A percentile compares a stretch with the other conserved stretches of the same genome.
These are phyloP conservation scores for Nakazawaea peltata DNA, from an alignment of 805 yeast genomes.

Conservation along the genomic window DNA sequence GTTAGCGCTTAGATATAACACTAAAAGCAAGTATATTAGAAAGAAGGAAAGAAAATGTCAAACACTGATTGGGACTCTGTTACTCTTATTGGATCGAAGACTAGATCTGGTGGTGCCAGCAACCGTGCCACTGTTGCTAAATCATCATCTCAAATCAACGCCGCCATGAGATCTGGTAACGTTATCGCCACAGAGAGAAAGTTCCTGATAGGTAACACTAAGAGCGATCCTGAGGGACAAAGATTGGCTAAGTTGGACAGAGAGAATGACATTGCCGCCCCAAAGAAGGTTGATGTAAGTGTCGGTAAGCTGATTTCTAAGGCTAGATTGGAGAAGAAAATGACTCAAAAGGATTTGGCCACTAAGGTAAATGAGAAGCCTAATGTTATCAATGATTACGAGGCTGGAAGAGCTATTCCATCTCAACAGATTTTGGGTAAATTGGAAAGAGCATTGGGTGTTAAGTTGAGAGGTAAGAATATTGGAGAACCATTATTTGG, in stretches of 20 bases:
- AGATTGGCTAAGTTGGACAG: slow-evolving; percentile 89
- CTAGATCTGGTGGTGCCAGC: slow-evolving; percentile 69
- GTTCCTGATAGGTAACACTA: slow-evolving; percentile 60
- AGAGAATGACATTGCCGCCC: slow-evolving; percentile 87
- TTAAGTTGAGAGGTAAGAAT: slow-evolving; percentile 92
- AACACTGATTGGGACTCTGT: slow-evolving; percentile 83
- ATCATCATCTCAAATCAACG: slow-evolving; percentile 71
- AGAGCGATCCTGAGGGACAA: slow-evolving; percentile 84
- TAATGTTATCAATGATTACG: slow-evolving; percentile 90
- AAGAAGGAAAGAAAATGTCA: slow-evolving; percentile 8
- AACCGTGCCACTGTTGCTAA: slow-evolving; percentile 83
- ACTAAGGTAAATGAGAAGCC: slow-evolving; percentile 95
- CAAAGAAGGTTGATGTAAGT: slow-evolving; percentile 72
- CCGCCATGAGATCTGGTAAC: slow-evolving; percentile 88
- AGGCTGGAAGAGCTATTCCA: slow-evolving; percentile 93
- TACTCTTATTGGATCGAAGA: slow-evolving; percentile 83
- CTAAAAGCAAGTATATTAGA: too few species aligned
- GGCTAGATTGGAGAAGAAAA: slow-evolving; percentile 80
- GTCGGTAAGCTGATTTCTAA: slow-evolving; percentile 85
- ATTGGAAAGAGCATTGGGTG: slow-evolving; percentile 89
- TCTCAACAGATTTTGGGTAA: slow-evolving; percentile 91
- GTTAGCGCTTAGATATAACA: too few species aligned
- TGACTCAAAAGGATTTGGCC: slow-evolving; percentile 95
- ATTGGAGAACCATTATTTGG: slow-evolving; percentile 81
- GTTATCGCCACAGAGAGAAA: slow-evolving; percentile 92